Base-by-base conservation (phyloP, 2,329 filamentous ascomycete species). In the Paradendryphiella salina region DNA sequence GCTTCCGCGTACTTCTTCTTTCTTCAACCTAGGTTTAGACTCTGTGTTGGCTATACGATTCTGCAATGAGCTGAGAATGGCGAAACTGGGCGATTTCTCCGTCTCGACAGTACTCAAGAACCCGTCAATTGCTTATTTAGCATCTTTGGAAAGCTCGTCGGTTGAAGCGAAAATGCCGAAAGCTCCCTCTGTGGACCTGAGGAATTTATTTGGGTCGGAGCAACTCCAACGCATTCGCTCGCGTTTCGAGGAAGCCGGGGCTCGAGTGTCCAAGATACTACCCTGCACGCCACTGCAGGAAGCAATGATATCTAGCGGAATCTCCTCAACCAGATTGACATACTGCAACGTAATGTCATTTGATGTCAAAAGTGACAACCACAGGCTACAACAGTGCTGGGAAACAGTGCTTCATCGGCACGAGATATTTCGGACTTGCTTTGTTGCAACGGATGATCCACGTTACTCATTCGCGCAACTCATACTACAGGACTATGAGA, bases 221-320 rank as follows among this genome's bases (percentile, higher is more conserved):
- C 57, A 63, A 29, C 26, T 56, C 4, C 50, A 44, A n/a, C 45
- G 49, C 1, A 63, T 71, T 23, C 46, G 17, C 18, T 56, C 52
- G 1, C 13, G 44, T 13, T 60, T 63, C 32, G 11, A 57, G 10
- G 14, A 46, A 13, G 34, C 47, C 28, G 61, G 57, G 5, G 67
- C 70, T 4, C 36, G 59, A 0, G 75, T 88, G 2, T 72, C 81
- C 23, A 77, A 75, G 1, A 78, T 96, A 7, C 74, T 92, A 4
- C 91, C 91, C 0, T 96, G 92, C 66, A 95, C 90, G 1, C 88
- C 91, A 0, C 75, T 96, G 0, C 92, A 96, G 69, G 88, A 95
- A 74, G 88, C 87, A 0, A 96, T 96, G 90, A 77, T 96, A 0
- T 86, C 85, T 2, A 82, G 83, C 7, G 74, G 74, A 20, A 59